Evolutionary conservation across 75 land plant species (phyloP).

Genomic region (Pinus tabuliformis): DNA sequence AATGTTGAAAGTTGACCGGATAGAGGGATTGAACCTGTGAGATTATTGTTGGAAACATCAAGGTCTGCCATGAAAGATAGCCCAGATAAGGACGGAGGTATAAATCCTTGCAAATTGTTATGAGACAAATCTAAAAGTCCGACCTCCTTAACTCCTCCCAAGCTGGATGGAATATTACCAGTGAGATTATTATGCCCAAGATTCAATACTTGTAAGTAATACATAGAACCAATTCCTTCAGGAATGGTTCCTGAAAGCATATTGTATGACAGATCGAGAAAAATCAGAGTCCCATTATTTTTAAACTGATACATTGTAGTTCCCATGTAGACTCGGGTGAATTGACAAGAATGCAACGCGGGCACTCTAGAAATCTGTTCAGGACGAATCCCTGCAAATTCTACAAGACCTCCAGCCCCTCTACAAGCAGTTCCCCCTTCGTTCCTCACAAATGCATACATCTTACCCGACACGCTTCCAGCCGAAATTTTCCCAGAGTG

Average conservation of each 20-base stretch:
- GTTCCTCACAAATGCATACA: slow-evolving; percentile 49
- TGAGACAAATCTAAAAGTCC: slow-evolving; percentile 63
- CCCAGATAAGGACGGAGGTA: slow-evolving; percentile 52
- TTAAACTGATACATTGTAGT: slow-evolving; percentile 41
- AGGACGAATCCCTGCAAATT: slow-evolving; percentile 61
- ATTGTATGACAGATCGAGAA: slow-evolving; percentile 73
- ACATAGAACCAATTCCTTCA: slow-evolving; percentile 55
- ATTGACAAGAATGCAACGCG: slow-evolving; percentile 43
- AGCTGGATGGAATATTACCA: slow-evolving; percentile 61
- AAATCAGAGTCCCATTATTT: slow-evolving; percentile 62
- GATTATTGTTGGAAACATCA: slow-evolving; percentile 80
- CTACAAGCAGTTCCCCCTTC: slow-evolving; percentile 54
- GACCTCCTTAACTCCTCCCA: slow-evolving; percentile 40
- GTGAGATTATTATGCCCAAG: slow-evolving; percentile 68
- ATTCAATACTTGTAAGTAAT: slow-evolving; percentile 49
- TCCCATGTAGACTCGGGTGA: slow-evolving; percentile 68
- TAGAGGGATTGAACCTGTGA: slow-evolving; percentile 67
- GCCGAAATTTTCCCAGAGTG: slow-evolving; percentile 62
- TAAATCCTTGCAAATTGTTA: slow-evolving; percentile 63
- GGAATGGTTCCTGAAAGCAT: slow-evolving; percentile 65
- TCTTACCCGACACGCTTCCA: slow-evolving; percentile 37
- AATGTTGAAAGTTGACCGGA: slow-evolving; percentile 46
- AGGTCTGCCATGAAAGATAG: slow-evolving; percentile 45
- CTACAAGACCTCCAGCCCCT: slow-evolving; percentile 68
- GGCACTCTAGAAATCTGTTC: slow-evolving; percentile 39